These are phyloP conservation scores for Aspergillus udagawae DNA, from an alignment of 2,329 filamentous ascomycete genomes.

Conservation along the genomic window DNA sequence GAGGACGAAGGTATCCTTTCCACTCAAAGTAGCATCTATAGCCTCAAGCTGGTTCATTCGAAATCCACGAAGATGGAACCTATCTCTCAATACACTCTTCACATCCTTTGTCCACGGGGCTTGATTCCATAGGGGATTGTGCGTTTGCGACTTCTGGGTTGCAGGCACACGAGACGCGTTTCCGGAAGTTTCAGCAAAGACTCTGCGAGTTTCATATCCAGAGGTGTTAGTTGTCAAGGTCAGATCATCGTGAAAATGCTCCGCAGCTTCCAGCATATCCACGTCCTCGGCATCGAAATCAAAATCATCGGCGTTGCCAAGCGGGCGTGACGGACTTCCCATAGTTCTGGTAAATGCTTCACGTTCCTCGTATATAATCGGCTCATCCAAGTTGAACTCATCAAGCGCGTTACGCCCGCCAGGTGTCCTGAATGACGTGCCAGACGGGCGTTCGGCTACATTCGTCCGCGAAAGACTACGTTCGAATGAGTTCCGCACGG, in stretches of 20 bases:
- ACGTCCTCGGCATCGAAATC: slow-evolving; percentile 42
- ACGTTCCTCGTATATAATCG: slow-evolving; percentile 21
- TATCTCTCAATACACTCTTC: slow-evolving; percentile 70
- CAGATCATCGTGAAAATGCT: slow-evolving; percentile 31
- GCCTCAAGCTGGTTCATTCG: slow-evolving; percentile 89
- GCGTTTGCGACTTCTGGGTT: slow-evolving; percentile 29
- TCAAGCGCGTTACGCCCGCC: slow-evolving; percentile 2
- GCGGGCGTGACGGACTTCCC: slow-evolving; percentile 31
- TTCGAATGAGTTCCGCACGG: not conserved
- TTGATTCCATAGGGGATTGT: slow-evolving; percentile 49
- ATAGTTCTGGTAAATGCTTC: slow-evolving; percentile 37
- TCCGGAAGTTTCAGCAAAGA: slow-evolving; percentile 41
- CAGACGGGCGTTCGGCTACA: not conserved
- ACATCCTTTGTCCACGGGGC: slow-evolving; percentile 85
- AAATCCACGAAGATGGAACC: slow-evolving; percentile 82
- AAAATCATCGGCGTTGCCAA: slow-evolving; percentile 35
- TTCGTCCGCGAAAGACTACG: not conserved
- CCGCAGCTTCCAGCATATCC: slow-evolving; percentile 44
- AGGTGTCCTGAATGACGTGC: slow-evolving; percentile 1
- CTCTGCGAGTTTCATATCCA: slow-evolving; percentile 24
- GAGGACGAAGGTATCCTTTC: slow-evolving; percentile 87
- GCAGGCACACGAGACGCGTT: slow-evolving; percentile 30
- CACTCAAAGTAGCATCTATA: slow-evolving; percentile 85
- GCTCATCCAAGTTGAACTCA: slow-evolving; percentile 18
- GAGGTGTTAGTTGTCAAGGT: slow-evolving; percentile 10